Evolutionary conservation across 176 grass and related monocot genomes (phyloP), one percentile per base, ranked within the genome.

Genomic region (Oryza nivara): DNA sequence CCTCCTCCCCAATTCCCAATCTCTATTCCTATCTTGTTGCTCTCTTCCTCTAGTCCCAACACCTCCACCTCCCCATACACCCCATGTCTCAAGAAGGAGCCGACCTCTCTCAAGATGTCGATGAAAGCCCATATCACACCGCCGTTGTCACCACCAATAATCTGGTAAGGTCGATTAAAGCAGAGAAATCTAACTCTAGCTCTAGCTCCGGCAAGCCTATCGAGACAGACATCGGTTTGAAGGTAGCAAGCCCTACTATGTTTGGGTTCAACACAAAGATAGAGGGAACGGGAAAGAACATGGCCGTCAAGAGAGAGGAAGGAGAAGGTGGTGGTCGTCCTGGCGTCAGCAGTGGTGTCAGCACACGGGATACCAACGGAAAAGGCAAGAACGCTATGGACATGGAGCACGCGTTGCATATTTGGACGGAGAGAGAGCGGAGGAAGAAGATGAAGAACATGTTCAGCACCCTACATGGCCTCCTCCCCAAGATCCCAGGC

Each of bases 371-470:
- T n/a, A 23, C 3, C 58, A 63, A 23, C 0, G 9, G 58, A 11
- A 63, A 63, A 63, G 58, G 58, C 20, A 63, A 63, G n/a, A 23
- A 7, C 1, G 6, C n/a, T n/a, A 10, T 23, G 58, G n/a, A 63
- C 3, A 63, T 23, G 9, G n/a, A 63, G n/a, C n/a, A 63, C 4
- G 0, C 7, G 19, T 20, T 63, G n/a, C 58, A 63, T 10, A 63
- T 63, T 63, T 63, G 58, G 58, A 63, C n/a, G 3, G 58, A 63
- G n/a, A 63, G 58, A 23, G 58, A 63, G 58, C 58, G 58, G n/a
- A 63, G 58, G 58, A 63, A 63, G 58, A 63, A 63, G 58, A 63
- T 63, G 58, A 63, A 63, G 58, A 63, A 63, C 58, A 63, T 23
- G 58, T 63, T 22, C n/a, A 63, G 58, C n/a, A 23, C 58, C 58